phyloP scores from a whole-genome alignment of 345 rosid genomes.

The Acer yangbiense region DNA sequence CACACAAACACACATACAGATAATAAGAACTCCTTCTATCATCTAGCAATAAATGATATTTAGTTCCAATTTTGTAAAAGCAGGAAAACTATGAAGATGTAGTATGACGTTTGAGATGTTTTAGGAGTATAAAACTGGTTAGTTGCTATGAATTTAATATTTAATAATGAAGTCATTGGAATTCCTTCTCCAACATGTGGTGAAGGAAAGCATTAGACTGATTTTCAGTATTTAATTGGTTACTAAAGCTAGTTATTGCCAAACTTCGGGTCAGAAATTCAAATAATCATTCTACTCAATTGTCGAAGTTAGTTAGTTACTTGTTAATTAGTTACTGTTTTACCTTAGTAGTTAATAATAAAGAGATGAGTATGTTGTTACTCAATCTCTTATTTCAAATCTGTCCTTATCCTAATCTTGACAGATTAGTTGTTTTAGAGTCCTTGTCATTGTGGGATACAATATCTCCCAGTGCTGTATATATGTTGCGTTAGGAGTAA shows the following conservation, averaged over 20 bases:
- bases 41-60: not conserved
- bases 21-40: not conserved
- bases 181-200: not conserved
- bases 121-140: not conserved
- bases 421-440: too few relatives aligned
- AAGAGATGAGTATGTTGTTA: too few relatives aligned
- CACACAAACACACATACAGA: not conserved
- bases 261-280: not conserved
- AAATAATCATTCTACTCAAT: not conserved
- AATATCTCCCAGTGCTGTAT: too few relatives aligned
- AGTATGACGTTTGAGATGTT: not conserved
- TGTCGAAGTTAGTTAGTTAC: too few relatives aligned
- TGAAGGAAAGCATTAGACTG: not conserved
- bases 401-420: too few relatives aligned
- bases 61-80: not conserved
- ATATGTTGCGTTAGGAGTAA: too few relatives aligned
- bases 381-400: too few relatives aligned
- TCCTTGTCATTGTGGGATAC: too few relatives aligned
- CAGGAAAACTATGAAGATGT: not conserved
- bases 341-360: too few relatives aligned
- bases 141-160: not conserved
- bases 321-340: too few relatives aligned
- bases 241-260: not conserved
- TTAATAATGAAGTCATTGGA: not conserved
- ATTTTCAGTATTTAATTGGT: not conserved